Conservation (phyloP, 306 rosid genomes). For the Benincasa hispida region DNA sequence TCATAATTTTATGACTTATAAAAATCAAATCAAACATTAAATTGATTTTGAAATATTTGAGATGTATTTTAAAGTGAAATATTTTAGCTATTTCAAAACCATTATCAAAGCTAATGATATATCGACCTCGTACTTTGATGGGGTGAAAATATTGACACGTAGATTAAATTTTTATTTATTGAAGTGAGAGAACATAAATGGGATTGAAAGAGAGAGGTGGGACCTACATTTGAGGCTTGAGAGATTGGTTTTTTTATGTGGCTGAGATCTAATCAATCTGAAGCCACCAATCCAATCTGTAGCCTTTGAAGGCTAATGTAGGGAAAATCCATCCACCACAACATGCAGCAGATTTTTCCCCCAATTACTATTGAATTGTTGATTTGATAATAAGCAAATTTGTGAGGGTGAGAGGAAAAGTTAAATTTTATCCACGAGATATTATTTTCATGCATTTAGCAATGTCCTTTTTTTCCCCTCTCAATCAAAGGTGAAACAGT, state of each 20-base stretch:
- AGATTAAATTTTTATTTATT: rapidly evolving
- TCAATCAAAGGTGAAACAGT: too few relatives aligned
- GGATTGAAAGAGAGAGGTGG: neutral
- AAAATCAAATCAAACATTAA: too few relatives aligned
- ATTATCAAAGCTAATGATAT: too few relatives aligned
- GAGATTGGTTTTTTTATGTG: neutral
- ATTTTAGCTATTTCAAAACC: too few relatives aligned
- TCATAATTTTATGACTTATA: too few relatives aligned
- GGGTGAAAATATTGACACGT: neutral
- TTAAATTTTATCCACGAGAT: neutral
- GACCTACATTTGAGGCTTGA: too few relatives aligned
- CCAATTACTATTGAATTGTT: neutral
- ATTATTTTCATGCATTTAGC: too few relatives aligned
- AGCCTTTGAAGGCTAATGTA: neutral
- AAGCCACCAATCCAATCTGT: neutral
- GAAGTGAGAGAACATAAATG: too few relatives aligned
- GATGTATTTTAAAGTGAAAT: too few relatives aligned
- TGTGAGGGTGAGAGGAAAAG: neutral
- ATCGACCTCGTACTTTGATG: neutral
- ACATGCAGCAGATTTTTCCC: neutral
- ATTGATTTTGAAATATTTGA: too few relatives aligned
- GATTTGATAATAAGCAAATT: neutral
- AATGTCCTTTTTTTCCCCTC: too few relatives aligned
- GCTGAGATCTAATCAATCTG: neutral
- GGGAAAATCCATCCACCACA: neutral